These are phyloP conservation scores for Cynanchum wilfordii DNA, from an alignment of 257 asterid species.

Conservation along the genomic window DNA sequence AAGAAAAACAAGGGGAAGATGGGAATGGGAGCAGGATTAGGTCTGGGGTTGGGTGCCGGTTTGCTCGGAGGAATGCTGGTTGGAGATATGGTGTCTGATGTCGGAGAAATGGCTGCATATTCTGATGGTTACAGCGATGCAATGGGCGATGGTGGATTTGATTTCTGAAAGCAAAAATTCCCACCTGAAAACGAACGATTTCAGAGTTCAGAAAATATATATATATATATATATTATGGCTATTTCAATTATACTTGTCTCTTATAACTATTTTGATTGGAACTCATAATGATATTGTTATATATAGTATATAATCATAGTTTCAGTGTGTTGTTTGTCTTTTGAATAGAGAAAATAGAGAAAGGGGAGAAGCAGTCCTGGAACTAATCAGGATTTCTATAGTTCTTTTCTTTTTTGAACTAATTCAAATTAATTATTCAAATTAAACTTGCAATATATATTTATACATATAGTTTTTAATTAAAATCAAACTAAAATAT, in stretches of 20 bases:
- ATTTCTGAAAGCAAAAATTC: not conserved
- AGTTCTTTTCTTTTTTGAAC: too few species aligned
- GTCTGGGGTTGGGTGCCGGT: constrained; percentile 86
- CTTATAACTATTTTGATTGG: not conserved
- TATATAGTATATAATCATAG: not conserved
- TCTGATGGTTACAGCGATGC: constrained; percentile 33
- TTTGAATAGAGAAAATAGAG: not conserved
- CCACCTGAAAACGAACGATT: too few species aligned
- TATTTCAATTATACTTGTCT: not conserved
- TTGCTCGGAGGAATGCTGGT: constrained; percentile 80
- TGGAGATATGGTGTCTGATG: constrained; percentile 69
- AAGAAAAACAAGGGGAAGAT: constrained; percentile 47
- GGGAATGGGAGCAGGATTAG: constrained; percentile 45
- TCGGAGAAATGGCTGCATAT: constrained; percentile 35
- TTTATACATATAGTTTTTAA: too few species aligned
- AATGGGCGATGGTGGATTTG: constrained; percentile 26
- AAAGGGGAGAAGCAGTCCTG: too few species aligned
- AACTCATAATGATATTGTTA: not conserved
- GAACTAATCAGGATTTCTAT: too few species aligned
- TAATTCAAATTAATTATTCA: too few species aligned
- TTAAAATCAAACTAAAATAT: too few species aligned
- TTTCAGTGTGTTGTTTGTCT: not conserved
- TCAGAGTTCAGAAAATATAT: too few species aligned
- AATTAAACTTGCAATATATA: too few species aligned
- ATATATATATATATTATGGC: not conserved